Base-by-base conservation (phyloP, 2,329 filamentous ascomycete genomes). In the Claviceps sp. region DNA sequence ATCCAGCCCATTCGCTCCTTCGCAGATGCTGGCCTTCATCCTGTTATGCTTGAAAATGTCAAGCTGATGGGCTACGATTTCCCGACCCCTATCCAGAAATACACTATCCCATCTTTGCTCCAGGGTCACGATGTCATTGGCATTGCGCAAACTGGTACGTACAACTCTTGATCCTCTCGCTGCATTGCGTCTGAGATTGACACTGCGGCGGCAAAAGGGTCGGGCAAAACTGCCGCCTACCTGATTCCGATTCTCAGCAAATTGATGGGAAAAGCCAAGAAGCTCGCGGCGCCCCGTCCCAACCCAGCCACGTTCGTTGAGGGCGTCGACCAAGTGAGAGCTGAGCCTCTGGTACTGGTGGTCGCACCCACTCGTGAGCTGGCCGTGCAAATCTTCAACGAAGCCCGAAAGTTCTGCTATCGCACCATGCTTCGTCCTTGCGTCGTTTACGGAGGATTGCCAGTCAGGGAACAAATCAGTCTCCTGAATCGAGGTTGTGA, bases 201-300 rank as follows among this genome's bases (percentile, higher is more conserved):
- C 8, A 14, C 3, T 22, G 43, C 1, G 30, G 4, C 19, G 5
- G 6, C 56, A 5, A 48, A 96, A 96, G 91, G 93, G 19, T 97
- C 91, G 26, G 93, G 93, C 50, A 98, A 98, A 74, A 98, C 93
- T 0, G 91, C 87, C 0, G 90, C 93, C 0, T 98, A 93, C 63
- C 70, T 98, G 4, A 81, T 96, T 52, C 93, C 93, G 0, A 87
- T 95, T 54, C 63, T 97, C 50, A 95, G 89, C 55, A 85, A 87
- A 65, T 71, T 98, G 22, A 96, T 97, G 89, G 93, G 93, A 26
- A 97, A 97, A 70, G 89, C 87, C 5, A 93, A 89, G 70, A 90
- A 89, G 69, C 72, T 96, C 6, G 84, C 84, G 1, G 90, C 87
- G 5, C 76, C 81, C 45, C 85, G 90, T 4, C 89, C 90, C 0